These are phyloP conservation scores for Aspergillus pseudoterreus DNA, from an alignment of 2,329 filamentous ascomycete species.

Conservation along the genomic window DNA sequence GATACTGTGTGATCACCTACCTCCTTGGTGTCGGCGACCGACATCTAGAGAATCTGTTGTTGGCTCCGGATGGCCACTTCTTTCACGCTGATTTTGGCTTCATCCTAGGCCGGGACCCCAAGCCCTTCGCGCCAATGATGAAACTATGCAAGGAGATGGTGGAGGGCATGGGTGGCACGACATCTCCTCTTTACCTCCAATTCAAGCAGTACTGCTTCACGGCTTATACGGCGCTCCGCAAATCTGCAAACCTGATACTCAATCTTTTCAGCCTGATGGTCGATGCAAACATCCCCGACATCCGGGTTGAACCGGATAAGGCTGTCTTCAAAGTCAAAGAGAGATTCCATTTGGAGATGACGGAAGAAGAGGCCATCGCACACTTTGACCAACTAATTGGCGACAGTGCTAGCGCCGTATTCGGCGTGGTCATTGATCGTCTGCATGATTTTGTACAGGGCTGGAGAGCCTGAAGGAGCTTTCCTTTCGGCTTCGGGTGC, in stretches of 20 bases:
- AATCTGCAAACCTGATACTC: constrained; percentile 84
- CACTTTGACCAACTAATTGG: constrained; percentile 88
- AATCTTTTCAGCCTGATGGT: constrained; percentile 97
- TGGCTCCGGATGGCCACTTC: constrained; percentile 87
- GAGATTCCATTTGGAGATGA: constrained; percentile 85
- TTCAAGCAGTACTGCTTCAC: constrained; percentile 98
- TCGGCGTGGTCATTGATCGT: constrained; percentile 91
- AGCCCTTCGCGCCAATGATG: constrained; percentile 95
- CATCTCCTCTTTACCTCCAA: constrained; percentile 74
- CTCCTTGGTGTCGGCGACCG: constrained; percentile 93
- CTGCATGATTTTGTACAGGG: constrained; percentile 92
- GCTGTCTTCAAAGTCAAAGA: constrained; percentile 94
- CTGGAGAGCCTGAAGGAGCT: constrained; percentile 61
- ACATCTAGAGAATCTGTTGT: constrained; percentile 89
- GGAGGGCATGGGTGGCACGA: constrained; percentile 89
- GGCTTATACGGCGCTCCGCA: constrained; percentile 85
- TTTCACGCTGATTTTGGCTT: constrained; percentile 99
- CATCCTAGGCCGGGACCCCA: constrained; percentile 93
- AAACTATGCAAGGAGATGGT: constrained; percentile 98
- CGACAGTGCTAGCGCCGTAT: constrained; percentile 82
- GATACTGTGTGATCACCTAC: constrained; percentile 98
- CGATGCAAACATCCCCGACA: constrained; percentile 94
- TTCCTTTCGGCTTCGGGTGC: neutral
- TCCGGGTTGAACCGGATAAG: constrained; percentile 86
- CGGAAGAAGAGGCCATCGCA: constrained; percentile 85